A percentile compares a stretch with the other conserved stretches of the same genome.
These are phyloP conservation scores for Corinectria fuckeliana DNA, from an alignment of 2,329 filamentous ascomycete genomes.

Conservation along the genomic window DNA sequence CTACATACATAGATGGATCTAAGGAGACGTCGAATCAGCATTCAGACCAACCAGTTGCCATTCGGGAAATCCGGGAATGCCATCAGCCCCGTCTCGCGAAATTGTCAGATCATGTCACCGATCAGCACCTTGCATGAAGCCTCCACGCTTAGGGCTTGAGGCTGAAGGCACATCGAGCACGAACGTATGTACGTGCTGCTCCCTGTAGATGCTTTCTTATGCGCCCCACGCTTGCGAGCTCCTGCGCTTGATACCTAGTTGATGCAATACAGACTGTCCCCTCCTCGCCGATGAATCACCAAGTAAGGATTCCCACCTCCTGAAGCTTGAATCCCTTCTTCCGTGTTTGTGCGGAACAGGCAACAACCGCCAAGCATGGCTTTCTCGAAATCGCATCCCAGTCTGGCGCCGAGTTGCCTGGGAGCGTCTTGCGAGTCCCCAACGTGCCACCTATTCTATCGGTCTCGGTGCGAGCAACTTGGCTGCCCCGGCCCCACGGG, in stretches of 20 bases:
- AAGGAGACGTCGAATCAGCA: neutral
- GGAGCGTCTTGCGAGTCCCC: neutral
- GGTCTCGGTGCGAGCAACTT: neutral
- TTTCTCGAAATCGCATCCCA: conserved; percentile 23
- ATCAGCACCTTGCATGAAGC: neutral
- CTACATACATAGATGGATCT: too few species aligned
- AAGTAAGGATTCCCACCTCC: neutral
- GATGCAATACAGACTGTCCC: conserved; percentile 9
- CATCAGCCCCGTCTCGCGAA: neutral
- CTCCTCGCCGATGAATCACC: neutral
- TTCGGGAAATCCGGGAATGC: neutral
- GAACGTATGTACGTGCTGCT: neutral
- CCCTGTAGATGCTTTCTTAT: conserved; percentile 6
- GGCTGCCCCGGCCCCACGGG: neutral
- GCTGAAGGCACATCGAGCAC: neutral
- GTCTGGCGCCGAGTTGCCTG: neutral
- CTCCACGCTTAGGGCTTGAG: neutral
- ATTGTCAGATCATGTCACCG: neutral
- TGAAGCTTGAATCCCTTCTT: neutral
- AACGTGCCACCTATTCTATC: neutral
- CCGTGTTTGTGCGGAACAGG: neutral
- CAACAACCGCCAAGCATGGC: conserved; percentile 1
- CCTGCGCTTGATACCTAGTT: conserved; percentile 10
- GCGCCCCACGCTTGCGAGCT: conserved; percentile 3
- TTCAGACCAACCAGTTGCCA: neutral